A percentile compares a stretch with the other conserved stretches of the same genome.
Conservation (phyloP, 2,329 filamentous ascomycete species). For the Lasiodiplodia theobromae region DNA sequence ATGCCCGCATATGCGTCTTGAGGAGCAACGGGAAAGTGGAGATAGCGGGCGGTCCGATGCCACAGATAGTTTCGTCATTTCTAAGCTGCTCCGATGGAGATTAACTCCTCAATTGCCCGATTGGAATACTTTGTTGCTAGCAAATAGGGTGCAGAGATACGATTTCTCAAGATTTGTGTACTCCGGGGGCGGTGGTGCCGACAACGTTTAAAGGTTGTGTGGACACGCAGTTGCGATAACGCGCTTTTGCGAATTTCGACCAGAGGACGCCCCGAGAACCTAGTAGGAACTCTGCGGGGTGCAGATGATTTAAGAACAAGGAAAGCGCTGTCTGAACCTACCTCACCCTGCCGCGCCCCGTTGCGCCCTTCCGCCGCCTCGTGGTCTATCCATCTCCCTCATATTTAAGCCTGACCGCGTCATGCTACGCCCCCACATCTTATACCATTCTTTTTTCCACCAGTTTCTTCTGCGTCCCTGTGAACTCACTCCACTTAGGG, state of each 20-base stretch:
- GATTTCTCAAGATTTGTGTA: neutral
- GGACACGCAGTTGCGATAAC: neutral
- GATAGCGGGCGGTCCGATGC: constrained; percentile 16
- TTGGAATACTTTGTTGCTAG: neutral
- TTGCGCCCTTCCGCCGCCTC: too few relatives aligned
- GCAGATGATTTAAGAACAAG: neutral
- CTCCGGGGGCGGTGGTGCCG: neutral
- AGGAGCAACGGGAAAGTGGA: constrained; percentile 2
- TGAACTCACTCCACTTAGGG: too few relatives aligned
- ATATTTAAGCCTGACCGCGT: too few relatives aligned
- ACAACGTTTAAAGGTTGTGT: neutral
- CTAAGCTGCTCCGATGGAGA: neutral
- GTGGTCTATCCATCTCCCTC: too few relatives aligned
- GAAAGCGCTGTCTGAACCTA: neutral
- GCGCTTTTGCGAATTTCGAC: neutral
- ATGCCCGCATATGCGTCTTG: too few relatives aligned
- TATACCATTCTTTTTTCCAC: too few relatives aligned
- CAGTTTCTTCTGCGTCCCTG: too few relatives aligned
- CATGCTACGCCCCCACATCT: too few relatives aligned
- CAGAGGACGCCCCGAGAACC: neutral
- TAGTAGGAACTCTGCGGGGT: neutral
- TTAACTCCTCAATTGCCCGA: neutral
- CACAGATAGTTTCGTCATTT: neutral
- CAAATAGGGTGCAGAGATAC: neutral
- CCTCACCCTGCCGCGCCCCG: too few relatives aligned